phyloP scores from a whole-genome alignment of 805 yeast species.

The Metschnikowia kunwiensis region DNA sequence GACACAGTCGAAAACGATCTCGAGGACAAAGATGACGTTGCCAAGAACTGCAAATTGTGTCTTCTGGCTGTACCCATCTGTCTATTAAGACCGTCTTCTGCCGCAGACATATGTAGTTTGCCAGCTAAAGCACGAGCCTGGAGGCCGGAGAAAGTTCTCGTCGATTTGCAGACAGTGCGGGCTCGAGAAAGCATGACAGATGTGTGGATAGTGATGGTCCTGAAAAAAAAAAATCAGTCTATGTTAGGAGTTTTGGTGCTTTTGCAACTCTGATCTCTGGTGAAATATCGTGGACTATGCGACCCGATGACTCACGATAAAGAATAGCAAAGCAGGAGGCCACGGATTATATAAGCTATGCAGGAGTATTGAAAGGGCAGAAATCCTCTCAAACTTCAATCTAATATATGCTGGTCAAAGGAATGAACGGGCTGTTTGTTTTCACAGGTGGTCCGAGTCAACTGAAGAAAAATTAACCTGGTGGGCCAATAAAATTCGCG shows the following conservation, averaged over 20 bases:
- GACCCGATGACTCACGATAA: too few species aligned
- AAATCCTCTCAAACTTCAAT: too few species aligned
- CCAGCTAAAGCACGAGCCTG: slow-evolving; percentile 1
- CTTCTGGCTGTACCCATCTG: neutral
- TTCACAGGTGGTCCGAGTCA: slow-evolving; percentile 4
- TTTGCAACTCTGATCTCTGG: too few species aligned
- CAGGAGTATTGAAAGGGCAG: too few species aligned
- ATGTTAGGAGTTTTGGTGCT: too few species aligned
- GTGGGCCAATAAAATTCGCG: slow-evolving; percentile 14
- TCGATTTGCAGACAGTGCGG: slow-evolving; percentile 1
- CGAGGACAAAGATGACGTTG: neutral
- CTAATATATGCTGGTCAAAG: too few species aligned
- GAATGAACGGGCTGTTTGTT: neutral
- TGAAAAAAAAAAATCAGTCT: too few species aligned
- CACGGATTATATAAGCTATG: too few species aligned
- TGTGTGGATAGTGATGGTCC: too few species aligned
- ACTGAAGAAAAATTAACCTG: slow-evolving; percentile 2
- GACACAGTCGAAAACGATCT: slow-evolving; percentile 3
- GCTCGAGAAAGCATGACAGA: slow-evolving; percentile 4
- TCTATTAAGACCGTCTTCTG: neutral
- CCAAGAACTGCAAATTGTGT: neutral
- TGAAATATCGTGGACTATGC: too few species aligned
- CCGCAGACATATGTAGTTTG: slow-evolving; percentile 1
- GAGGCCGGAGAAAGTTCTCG: neutral
- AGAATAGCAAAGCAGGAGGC: too few species aligned